Evolutionary conservation across 495 filamentous ascomycete species (phyloP), one percentile per base, ranked within the genome.

Genomic region (Penicillium argentinense): DNA sequence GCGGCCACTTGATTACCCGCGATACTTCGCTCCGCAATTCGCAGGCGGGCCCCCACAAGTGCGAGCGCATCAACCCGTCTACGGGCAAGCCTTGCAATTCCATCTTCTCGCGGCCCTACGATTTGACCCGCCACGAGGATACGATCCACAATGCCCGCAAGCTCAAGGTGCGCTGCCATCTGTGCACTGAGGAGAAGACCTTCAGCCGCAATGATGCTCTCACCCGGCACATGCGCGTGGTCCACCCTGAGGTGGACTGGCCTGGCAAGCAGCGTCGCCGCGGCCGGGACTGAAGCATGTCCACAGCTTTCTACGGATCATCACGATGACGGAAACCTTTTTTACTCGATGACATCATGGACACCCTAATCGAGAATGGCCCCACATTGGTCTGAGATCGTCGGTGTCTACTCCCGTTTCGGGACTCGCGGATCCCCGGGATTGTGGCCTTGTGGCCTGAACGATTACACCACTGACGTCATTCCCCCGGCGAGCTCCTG

Each of bases 181-280:
- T 95, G 37, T 97, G 92, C 69, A 91, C 88, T n/a, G 93, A 97
- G 52, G 91, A 97, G 60, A 97, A 97, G 77, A 92, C 89, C 0
- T 97, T 97, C 60, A 92, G 87, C 47, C 81, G 93, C 53, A 91
- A 90, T 52, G 93, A 97, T 74, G 93, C 83, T 2, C 77, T 96
- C 29, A 97, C 92, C 11, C 77, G 92, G 45, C 92, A 97, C 67
- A 91, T 95, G 80, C 82, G 88, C 16, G 89, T 95, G 36, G 89
- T 91, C 42, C 90, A 95, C 60, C 88, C 88, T 0, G 88, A 95
- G 49, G 77, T 93, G 33, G 86, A 91, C 44, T 87, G 88, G 56
- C 84, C 82, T 14, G 85, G 85, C 53, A 90, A 90, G 60, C 72
- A 75, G 52, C 59, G 66, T 42, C 65, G 66, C 40, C 63, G 68